Evolutionary conservation across 371 early-diverging fungal genomes (phyloP).

Genomic region (Blakeslea trispora): DNA sequence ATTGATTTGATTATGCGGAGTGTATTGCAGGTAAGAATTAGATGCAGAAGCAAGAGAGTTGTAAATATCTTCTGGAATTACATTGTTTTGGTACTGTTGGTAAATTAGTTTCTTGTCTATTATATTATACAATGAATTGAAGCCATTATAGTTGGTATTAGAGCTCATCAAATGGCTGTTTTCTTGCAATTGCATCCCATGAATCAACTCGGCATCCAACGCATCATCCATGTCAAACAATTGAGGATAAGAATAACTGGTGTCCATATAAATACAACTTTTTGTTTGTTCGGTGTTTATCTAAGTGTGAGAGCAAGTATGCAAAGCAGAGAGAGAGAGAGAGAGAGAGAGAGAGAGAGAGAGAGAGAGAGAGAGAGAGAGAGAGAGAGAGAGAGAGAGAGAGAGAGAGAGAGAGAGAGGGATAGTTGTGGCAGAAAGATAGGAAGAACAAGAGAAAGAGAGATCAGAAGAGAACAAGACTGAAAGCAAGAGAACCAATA

Average conservation of each 20-base stretch:
- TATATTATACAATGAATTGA: not conserved
- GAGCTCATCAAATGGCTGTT: not conserved
- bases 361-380: slow-evolving; percentile 2
- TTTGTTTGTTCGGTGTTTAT: too few relatives aligned
- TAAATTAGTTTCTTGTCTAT: not conserved
- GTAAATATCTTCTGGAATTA: slow-evolving; percentile 4
- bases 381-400: not conserved
- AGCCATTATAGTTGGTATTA: not conserved
- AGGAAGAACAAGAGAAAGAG: slow-evolving; percentile 1
- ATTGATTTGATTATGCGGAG: slow-evolving; percentile 7
- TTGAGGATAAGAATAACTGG: slow-evolving; percentile 20
- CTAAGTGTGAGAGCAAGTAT: not conserved
- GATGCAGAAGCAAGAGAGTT: slow-evolving; percentile 4
- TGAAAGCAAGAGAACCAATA: slow-evolving; percentile 4
- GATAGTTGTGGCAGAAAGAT: slow-evolving; percentile 2
- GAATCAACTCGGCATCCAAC: slow-evolving; percentile 13
- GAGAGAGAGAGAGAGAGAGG: slow-evolving; percentile 2
- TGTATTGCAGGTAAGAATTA: slow-evolving; percentile 18
- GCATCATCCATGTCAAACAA: slow-evolving; percentile 23
- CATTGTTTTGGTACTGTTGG: not conserved
- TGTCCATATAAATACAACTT: slow-evolving; percentile 12
- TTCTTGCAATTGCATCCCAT: slow-evolving; percentile 11
- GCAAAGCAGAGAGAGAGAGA: slow-evolving; percentile 3
- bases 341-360: not conserved
- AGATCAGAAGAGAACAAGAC: not conserved